These are phyloP conservation scores for Penicillium crystallinum DNA, from an alignment of 495 filamentous ascomycete genomes.

Conservation along the genomic window DNA sequence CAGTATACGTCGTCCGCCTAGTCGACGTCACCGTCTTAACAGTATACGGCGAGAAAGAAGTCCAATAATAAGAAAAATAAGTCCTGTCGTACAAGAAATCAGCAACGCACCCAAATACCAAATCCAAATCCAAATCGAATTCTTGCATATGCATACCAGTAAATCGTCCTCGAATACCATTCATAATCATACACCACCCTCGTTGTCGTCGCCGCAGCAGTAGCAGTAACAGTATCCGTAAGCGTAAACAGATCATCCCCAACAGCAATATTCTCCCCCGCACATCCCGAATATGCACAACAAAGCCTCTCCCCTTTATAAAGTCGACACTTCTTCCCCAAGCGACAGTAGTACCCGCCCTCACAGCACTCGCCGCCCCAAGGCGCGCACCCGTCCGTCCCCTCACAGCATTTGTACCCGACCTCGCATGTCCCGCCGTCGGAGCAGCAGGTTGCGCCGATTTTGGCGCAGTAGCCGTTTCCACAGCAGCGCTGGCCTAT, in stretches of 20 bases:
- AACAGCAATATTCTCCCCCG: conserved; percentile 6
- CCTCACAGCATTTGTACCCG: conserved; percentile 17
- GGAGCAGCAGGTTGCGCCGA: conserved; percentile 13
- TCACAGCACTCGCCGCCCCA: conserved; percentile 15
- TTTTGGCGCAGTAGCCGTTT: conserved; percentile 14
- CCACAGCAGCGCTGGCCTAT: conserved; percentile 10
- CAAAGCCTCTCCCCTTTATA: conserved; percentile 10
- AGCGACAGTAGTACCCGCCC: conserved; percentile 16
- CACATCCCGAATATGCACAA: conserved; percentile 15
- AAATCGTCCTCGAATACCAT: conserved; percentile 20
- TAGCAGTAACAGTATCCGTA: conserved; percentile 1
- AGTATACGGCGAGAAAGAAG: conserved; percentile 17
- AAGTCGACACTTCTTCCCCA: conserved; percentile 15
- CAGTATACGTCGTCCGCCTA: conserved; percentile 10
- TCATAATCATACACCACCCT: conserved; percentile 2
- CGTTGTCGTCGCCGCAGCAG: background rate
- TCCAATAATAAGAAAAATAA: conserved; percentile 23
- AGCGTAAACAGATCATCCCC: background rate
- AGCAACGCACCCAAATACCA: background rate
- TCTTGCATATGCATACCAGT: conserved; percentile 10
- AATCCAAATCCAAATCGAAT: background rate
- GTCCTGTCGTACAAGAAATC: conserved; percentile 10
- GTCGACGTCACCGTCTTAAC: conserved; percentile 18
- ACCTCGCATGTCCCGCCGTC: conserved; percentile 10
- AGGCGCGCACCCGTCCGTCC: conserved; percentile 12